Base-by-base conservation (phyloP, 495 filamentous ascomycete species). In the Penicillium turbatum region DNA sequence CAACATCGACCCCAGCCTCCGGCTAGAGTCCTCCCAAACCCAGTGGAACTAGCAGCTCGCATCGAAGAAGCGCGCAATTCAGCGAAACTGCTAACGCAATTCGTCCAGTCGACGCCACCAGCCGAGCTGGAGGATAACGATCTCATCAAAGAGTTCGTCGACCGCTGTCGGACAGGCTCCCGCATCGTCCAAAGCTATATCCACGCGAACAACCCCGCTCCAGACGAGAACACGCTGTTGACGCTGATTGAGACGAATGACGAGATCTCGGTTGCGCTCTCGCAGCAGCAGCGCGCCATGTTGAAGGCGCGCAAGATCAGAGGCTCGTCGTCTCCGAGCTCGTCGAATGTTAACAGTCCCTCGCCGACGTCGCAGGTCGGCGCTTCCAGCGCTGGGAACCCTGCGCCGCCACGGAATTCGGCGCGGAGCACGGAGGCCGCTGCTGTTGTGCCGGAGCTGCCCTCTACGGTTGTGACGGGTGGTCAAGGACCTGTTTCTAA, bases 201-300 rank as follows among this genome's bases (percentile, higher is more conserved):
- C 72, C 72, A 85, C 32, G 79, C 83, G 40, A 83, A 86, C 15
- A 79, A 86, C 59, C 92, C 92, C 0, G 60, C 82, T 1, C 91
- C 91, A 3, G 93, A 99, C 63, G 90, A 92, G 64, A 87, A 96
- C 61, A 97, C 93, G 1, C 83, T 99, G 69, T 82, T 90, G 54
- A 92, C 85, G 16, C 72, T 99, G 41, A 95, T 99, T 65, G 92
- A 97, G 69, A 92, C 90, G 34, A 96, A 95, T 64, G 95, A 97
- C 61, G 85, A 90, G 63, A 75, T 98, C 16, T 84, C 85, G 21
- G 80, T 86, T 15, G 83, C 91, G 0, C 71, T 90, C 7, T 90
- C 82, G 48, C 83, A 88, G 48, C 87, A 97, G 70, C 88, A 91
- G 62, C 83, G 87, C 21, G 86, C 89, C 13, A 72, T 96, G 53